Evolutionary conservation across 805 yeast genomes (phyloP), one percentile per base, ranked within the genome.

Genomic region (Monosporozyma siamensis): DNA sequence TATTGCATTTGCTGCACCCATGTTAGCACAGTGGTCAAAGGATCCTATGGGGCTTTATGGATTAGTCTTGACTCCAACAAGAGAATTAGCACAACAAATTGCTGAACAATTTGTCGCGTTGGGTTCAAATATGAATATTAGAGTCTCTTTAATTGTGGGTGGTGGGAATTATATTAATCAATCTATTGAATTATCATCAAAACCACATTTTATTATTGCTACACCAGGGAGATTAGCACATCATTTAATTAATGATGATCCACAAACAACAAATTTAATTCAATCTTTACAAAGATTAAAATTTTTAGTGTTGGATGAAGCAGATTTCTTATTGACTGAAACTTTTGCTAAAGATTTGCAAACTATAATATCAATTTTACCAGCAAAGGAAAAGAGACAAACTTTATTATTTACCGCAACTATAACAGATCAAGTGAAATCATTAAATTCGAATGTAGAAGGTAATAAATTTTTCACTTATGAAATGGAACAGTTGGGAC

Each of bases 201-300:
- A 79, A 53, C 98, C 98, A 0, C 97, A 92, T 65, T 83, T 92
- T 53, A 87, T 92, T 22, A 82, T 92, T 48, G 98, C 98, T 2
- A 92, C 98, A 0, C 98, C 98, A 0, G 98, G 98, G 12, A 72
- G 98, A 56, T 66, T 92, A 46, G 97, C 97, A 0, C 95, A 87
- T 59, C 97, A 90, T 63, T 80, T 92, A 15, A 63, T 81, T 47
- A 77, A 80, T 54, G 83, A 92, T 58, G 96, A 96, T 14, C 94
- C 83, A 44, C 2, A 3, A 6, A 97, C 92, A 47, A 84, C 94
- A 4, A 41, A 17, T 17, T 37, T 24, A 31, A 38, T 32, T 35
- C 70, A 82, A 0, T 69, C 76, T 30, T 95, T 96, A 0, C 67
- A 92, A 39, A 77, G 80, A 52, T 81, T 83, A 14, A 80, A 81